A percentile compares a stretch with the other conserved stretches of the same genome.
Conservation (phyloP, 129 eudicot species). For the Cynara cardunculus region DNA sequence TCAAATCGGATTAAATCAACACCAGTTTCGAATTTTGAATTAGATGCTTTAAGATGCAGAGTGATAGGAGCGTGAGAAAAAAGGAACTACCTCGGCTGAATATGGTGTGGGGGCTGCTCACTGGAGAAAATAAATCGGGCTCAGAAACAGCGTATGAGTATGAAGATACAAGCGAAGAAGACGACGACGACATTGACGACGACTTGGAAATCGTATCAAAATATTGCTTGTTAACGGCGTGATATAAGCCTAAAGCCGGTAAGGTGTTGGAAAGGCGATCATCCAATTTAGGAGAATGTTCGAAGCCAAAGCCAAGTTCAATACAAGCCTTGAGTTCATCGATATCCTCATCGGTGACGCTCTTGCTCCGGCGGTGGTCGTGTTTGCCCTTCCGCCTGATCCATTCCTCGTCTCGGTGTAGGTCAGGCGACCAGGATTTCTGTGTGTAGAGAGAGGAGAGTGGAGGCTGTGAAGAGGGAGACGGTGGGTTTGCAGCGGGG, state of each 20-base stretch:
- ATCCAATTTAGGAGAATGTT: slow-evolving; percentile 51
- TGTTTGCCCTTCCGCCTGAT: slow-evolving; percentile 46
- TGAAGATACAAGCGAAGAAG: slow-evolving; percentile 17
- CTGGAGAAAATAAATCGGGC: slow-evolving; percentile 46
- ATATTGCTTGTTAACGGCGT: slow-evolving; percentile 63
- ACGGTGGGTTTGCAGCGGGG: slow-evolving; percentile 35
- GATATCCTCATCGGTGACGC: slow-evolving; percentile 78
- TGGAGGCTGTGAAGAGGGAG: slow-evolving; percentile 1
- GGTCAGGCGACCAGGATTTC: slow-evolving; percentile 75
- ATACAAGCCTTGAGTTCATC: slow-evolving; percentile 80
- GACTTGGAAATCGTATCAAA: slow-evolving; percentile 41
- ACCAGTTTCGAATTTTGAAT: neutral
- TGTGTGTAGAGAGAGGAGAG: slow-evolving; percentile 37
- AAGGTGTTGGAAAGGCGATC: slow-evolving; percentile 63
- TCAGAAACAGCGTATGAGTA: slow-evolving; percentile 42
- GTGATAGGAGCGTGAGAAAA: neutral
- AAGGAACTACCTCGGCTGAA: slow-evolving; percentile 39
- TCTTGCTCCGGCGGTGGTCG: slow-evolving; percentile 42
- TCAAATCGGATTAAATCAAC: neutral
- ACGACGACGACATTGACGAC: slow-evolving; percentile 29
- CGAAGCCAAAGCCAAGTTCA: slow-evolving; percentile 79
- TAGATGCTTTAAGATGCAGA: neutral
- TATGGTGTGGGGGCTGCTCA: slow-evolving; percentile 51
- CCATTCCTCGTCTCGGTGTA: slow-evolving; percentile 76
- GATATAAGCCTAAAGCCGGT: slow-evolving; percentile 78